Base-by-base conservation (phyloP, 164 flowering plant genomes). In the Akebia trifoliata region DNA sequence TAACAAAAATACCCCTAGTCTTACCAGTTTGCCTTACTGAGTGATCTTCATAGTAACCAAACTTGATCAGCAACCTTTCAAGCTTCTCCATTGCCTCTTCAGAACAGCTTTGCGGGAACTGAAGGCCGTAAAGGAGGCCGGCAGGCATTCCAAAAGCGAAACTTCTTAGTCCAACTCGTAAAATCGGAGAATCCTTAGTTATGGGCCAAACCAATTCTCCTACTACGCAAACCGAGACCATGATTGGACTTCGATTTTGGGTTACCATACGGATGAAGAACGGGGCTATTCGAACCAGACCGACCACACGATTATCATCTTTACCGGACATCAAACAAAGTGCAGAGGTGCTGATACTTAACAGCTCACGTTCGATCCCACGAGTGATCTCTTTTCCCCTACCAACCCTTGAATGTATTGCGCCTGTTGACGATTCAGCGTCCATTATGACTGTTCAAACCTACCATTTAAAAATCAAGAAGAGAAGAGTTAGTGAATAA, bases 141-240 rank as follows among this genome's bases (percentile, higher is more conserved):
- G n/a, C 65, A 1, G 56, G 70, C 61, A 60, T 28, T 6, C 61
- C 50, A 32, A 66, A 66, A 0, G 61, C 58, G 53, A 60, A 66
- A 15, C 57, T 60, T 17, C 56, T 31, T 0, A 5, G 9, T 8
- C 65, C 65, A 15, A 66, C 56, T 0, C 57, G 46, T 5, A 61
- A 4, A 4, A 60, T 52, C 5, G 64, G 64, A 21, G 51, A 15
- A 22, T 66, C 70, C 57, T 18, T 60, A 0, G 65, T 50, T 3
- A 61, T 2, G 0, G 70, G 70, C 70, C 70, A 66, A 6, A 60
- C 61, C 20, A 60, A 48, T 6, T 60, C 65, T 40, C 55, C 65
- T n/a, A 60, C 61, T 43, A 60, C 40, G 31, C 70, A 66, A 18
- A 56, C 2, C 0, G 57, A 29, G 25, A 54, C 17, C 10, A 45